Evolutionary conservation across 768 basidiomycete genomes (phyloP).

Genomic region (Cystoderma amianthinum): DNA sequence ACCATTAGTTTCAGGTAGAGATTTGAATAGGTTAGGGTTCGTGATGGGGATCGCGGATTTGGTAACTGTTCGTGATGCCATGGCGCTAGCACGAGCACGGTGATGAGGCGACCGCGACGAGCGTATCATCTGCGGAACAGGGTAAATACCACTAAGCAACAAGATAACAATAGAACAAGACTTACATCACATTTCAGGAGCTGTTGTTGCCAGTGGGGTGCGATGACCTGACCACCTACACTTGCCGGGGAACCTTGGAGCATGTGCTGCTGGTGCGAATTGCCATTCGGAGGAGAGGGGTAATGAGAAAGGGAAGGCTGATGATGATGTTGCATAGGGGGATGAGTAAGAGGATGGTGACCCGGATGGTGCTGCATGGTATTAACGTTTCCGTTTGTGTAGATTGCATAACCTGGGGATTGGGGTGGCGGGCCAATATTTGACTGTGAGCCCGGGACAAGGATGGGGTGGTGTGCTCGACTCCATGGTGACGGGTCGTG

Average conservation of each 20-base stretch:
- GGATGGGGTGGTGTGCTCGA: constrained; percentile 48
- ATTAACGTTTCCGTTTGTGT: constrained; percentile 61
- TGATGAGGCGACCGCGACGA: constrained; percentile 87
- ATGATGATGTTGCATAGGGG: constrained; percentile 61
- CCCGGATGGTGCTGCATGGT: constrained; percentile 57
- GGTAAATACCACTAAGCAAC: constrained; percentile 30
- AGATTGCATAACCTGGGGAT: constrained; percentile 71
- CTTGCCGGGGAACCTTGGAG: constrained; percentile 56
- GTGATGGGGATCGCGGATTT: constrained; percentile 90
- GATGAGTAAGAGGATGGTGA: constrained; percentile 47
- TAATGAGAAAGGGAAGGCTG: constrained; percentile 77
- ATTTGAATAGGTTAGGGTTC: constrained; percentile 73
- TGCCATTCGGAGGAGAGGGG: constrained; percentile 71
- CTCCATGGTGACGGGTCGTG: constrained; percentile 75
- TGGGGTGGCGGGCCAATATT: constrained; percentile 58
- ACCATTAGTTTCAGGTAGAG: constrained; percentile 29
- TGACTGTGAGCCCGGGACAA: constrained; percentile 43
- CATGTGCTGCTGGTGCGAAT: constrained; percentile 49
- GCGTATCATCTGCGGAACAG: constrained; percentile 64
- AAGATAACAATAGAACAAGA: constrained; percentile 16
- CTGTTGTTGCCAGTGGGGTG: constrained; percentile 90
- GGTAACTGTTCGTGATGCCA: constrained; percentile 81
- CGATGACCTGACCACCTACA: constrained; percentile 54
- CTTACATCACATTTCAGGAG: constrained; percentile 87
- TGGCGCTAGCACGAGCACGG: constrained; percentile 90